phyloP scores from a whole-genome alignment of 106 monocot species.

The Dioscorea zingiberensis region DNA sequence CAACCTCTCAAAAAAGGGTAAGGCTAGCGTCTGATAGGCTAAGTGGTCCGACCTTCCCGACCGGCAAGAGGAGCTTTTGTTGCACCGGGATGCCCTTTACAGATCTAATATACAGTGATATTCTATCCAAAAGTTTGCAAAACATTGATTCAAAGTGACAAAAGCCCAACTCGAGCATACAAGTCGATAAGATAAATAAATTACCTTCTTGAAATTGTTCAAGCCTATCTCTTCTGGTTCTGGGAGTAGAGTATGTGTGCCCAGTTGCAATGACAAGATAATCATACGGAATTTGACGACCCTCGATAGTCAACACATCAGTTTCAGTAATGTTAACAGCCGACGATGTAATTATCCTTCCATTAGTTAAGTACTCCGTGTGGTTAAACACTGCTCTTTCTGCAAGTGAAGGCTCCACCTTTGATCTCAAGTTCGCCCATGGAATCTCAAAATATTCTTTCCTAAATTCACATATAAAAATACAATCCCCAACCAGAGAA shows the following conservation, averaged over 20 bases:
- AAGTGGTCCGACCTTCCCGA: too few relatives aligned
- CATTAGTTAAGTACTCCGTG: slow-evolving; percentile 32
- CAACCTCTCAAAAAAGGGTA: too few relatives aligned
- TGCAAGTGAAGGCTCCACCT: slow-evolving; percentile 43
- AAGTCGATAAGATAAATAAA: not conserved
- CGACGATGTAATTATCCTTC: slow-evolving; percentile 17
- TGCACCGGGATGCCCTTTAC: too few relatives aligned
- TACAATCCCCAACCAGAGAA: not conserved
- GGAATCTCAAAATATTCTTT: slow-evolving; percentile 68
- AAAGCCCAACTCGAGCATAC: too few relatives aligned
- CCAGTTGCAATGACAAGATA: slow-evolving; percentile 54
- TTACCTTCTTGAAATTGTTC: slow-evolving; percentile 28
- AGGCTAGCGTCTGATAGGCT: too few relatives aligned
- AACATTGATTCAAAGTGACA: too few relatives aligned
- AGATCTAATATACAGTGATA: too few relatives aligned
- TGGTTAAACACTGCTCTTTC: slow-evolving; percentile 43
- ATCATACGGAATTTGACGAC: slow-evolving; percentile 18
- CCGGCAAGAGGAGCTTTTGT: too few relatives aligned
- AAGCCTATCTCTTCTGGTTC: slow-evolving; percentile 30
- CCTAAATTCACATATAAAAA: slow-evolving; percentile 8
- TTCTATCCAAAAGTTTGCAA: too few relatives aligned
- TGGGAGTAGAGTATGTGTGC: slow-evolving; percentile 16
- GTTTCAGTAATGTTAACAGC: slow-evolving; percentile 26
- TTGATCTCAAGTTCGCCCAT: slow-evolving; percentile 59
- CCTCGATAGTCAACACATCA: slow-evolving; percentile 26